Evolutionary conservation across 495 filamentous ascomycete species (phyloP).

Genomic region (Podospora pseudoanserina): DNA sequence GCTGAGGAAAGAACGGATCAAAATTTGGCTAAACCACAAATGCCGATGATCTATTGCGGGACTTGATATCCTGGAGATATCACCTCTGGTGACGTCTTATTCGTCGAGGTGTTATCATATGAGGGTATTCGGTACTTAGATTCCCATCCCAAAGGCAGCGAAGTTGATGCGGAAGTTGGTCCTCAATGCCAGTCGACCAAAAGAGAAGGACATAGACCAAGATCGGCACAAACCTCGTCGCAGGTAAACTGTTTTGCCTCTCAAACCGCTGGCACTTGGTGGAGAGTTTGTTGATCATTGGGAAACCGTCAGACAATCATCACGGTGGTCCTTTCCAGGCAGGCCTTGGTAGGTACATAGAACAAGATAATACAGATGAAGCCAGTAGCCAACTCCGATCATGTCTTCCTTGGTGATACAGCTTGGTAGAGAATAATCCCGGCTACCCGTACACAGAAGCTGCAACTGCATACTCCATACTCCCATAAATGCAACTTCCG

Average conservation of each 20-base stretch:
- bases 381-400: neutral
- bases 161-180: neutral
- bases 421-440: neutral
- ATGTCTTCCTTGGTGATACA: neutral
- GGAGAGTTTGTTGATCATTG: neutral
- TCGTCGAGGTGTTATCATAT: neutral
- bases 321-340: neutral
- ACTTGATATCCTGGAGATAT: neutral
- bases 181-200: neutral
- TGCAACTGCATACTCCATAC: neutral
- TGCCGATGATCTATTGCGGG: neutral
- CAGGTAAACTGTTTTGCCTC: neutral
- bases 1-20: neutral
- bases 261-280: neutral
- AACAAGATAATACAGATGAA: neutral
- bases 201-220: neutral
- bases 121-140: neutral
- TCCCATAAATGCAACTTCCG: neutral
- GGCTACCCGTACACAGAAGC: no score
- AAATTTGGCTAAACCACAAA: neutral
- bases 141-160: neutral
- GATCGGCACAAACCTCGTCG: neutral
- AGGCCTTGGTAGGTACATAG: neutral
- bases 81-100: neutral
- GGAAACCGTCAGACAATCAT: neutral